Evolutionary conservation across 164 flowering plant species (phyloP).

Genomic region (Brasenia schreberi): DNA sequence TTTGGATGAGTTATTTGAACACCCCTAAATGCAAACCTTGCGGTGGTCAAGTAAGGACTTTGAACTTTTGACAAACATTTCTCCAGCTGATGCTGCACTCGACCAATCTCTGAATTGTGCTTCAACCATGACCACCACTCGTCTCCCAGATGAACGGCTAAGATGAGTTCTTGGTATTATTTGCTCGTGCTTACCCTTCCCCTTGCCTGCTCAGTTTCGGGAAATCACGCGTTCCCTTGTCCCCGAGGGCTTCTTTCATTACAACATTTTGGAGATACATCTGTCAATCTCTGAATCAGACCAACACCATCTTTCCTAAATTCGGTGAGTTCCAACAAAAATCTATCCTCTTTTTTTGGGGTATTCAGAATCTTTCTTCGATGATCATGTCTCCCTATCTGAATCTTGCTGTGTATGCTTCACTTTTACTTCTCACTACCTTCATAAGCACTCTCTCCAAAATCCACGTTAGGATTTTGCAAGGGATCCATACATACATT

Average conservation of each 20-base stretch:
- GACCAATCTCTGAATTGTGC: not conserved
- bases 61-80: not conserved
- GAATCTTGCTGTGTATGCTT: slow-evolving; percentile 27
- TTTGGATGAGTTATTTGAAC: too few species aligned
- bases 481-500: slow-evolving; percentile 70
- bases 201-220: too few species aligned
- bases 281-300: not conserved
- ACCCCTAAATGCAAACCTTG: too few species aligned
- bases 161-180: not conserved
- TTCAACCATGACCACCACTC: not conserved
- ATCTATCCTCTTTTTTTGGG: not conserved
- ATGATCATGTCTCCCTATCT: not conserved
- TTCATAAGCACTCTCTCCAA: slow-evolving; percentile 35
- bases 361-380: not conserved
- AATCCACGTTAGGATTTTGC: slow-evolving; percentile 48
- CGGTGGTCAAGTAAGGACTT: too few species aligned
- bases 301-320: not conserved
- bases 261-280: not conserved
- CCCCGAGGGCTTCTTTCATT: not conserved
- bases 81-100: not conserved
- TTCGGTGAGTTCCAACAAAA: not conserved
- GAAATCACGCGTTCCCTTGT: too few species aligned
- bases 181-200: too few species aligned
- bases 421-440: slow-evolving; percentile 31
- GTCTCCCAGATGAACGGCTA: not conserved